Evolutionary conservation across 192 early-diverging fungal species (phyloP).

Genomic region (Podila minutissima): DNA sequence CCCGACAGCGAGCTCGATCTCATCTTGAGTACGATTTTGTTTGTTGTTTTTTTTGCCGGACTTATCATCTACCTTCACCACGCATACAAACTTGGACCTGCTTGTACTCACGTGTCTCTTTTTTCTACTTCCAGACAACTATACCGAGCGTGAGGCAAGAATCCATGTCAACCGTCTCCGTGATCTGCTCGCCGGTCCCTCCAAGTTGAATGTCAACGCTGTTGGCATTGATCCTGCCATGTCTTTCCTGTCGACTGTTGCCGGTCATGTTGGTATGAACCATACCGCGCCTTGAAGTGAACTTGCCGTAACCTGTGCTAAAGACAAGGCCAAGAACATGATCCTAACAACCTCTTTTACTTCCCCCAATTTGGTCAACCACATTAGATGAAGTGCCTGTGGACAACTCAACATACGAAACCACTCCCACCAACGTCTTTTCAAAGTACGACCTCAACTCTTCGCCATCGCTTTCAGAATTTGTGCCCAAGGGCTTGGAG

Average conservation of each 20-base stretch:
- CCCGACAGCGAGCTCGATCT: slow-evolving; percentile 73
- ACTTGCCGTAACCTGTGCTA: not conserved
- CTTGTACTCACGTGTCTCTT: not conserved
- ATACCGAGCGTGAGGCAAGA: slow-evolving; percentile 93
- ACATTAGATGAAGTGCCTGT: slow-evolving; percentile 28
- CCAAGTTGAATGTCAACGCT: slow-evolving; percentile 61
- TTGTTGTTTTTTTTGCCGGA: not conserved
- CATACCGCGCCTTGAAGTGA: not conserved
- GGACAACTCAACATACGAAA: slow-evolving; percentile 48
- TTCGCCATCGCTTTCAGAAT: slow-evolving; percentile 57
- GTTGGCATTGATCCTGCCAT: slow-evolving; percentile 78
- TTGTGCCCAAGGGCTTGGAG: slow-evolving; percentile 65
- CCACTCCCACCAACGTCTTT: slow-evolving; percentile 59
- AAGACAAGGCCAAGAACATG: slow-evolving; percentile 19
- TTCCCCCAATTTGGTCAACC: not conserved
- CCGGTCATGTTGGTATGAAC: slow-evolving; percentile 63
- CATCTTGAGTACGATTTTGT: slow-evolving; percentile 65
- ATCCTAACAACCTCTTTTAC: not conserved
- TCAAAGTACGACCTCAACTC: slow-evolving; percentile 58
- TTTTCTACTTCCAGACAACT: slow-evolving; percentile 63
- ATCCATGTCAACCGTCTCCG: slow-evolving; percentile 89
- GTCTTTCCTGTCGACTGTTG: slow-evolving; percentile 74
- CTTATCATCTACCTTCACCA: not conserved
- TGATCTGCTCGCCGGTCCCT: slow-evolving; percentile 85
- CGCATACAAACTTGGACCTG: not conserved